These are phyloP conservation scores for Alternaria alternata DNA, from an alignment of 2,329 filamentous ascomycete species.

Conservation along the genomic window DNA sequence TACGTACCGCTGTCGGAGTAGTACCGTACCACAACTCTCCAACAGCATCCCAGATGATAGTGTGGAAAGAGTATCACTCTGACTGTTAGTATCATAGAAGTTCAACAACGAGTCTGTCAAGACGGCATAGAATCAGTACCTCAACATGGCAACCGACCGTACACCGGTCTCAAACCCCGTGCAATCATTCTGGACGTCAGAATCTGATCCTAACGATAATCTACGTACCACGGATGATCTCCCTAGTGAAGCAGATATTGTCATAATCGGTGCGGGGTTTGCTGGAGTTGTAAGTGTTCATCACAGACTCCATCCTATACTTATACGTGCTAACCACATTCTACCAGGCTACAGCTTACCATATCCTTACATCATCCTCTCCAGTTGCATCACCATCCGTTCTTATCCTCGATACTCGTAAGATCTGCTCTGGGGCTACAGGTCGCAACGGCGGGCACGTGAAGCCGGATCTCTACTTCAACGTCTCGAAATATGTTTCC, in stretches of 20 bases:
- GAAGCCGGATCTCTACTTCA: constrained; percentile 7
- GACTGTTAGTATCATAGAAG: neutral
- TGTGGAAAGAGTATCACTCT: neutral
- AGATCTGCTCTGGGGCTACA: constrained; percentile 61
- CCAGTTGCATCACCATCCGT: neutral
- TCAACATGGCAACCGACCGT: neutral
- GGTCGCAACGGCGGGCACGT: constrained; percentile 64
- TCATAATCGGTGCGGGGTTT: constrained; percentile 69
- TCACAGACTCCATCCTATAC: neutral
- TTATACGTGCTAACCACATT: neutral
- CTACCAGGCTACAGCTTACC: constrained; percentile 4
- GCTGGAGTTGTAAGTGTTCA: neutral
- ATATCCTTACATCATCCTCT: neutral
- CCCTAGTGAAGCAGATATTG: constrained; percentile 21
- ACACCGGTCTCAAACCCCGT: neutral
- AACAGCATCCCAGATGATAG: too few relatives aligned
- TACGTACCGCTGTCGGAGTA: neutral
- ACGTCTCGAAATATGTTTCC: constrained; percentile 5
- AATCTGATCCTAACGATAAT: neutral
- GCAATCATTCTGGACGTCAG: neutral
- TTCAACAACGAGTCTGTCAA: neutral
- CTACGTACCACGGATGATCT: neutral
- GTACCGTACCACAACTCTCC: neutral
- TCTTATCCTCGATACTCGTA: constrained; percentile 56
- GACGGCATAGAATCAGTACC: neutral